Conservation (phyloP, 345 rosid genomes). For the Dipteronia dyeriana region DNA sequence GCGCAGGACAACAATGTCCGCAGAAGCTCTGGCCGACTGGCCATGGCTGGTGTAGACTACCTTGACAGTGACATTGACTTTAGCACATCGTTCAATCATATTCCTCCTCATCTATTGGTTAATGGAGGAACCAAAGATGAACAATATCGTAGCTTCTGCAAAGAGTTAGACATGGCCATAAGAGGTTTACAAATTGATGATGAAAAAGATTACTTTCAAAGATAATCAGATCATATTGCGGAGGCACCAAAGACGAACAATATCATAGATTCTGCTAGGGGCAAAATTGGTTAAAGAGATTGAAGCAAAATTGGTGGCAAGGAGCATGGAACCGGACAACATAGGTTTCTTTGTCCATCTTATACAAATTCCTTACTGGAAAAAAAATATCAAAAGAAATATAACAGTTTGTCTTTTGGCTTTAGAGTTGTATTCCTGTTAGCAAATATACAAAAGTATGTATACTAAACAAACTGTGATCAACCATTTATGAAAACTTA, state of each 20-base stretch:
- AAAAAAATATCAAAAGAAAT: neutral
- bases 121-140: slow-evolving; percentile 1
- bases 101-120: neutral
- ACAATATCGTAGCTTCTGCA: neutral
- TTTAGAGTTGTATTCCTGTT: too few species aligned
- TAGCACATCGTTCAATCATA: neutral
- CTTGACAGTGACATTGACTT: neutral
- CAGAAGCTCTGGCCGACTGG: neutral
- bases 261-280: too few species aligned
- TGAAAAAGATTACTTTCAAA: too few species aligned
- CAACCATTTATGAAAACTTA: neutral
- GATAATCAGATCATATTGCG: too few species aligned
- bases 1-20: neutral
- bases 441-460: too few species aligned
- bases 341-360: neutral
- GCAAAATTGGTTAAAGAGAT: neutral
- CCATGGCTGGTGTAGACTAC: neutral
- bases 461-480: too few species aligned
- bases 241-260: too few species aligned
- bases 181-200: neutral
- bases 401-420: neutral
- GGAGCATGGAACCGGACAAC: neutral
- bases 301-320: too few species aligned
- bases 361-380: neutral
- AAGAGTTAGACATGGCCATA: neutral